phyloP scores from a whole-genome alignment of 805 yeast genomes.

The Wickerhamiella australiensis region DNA sequence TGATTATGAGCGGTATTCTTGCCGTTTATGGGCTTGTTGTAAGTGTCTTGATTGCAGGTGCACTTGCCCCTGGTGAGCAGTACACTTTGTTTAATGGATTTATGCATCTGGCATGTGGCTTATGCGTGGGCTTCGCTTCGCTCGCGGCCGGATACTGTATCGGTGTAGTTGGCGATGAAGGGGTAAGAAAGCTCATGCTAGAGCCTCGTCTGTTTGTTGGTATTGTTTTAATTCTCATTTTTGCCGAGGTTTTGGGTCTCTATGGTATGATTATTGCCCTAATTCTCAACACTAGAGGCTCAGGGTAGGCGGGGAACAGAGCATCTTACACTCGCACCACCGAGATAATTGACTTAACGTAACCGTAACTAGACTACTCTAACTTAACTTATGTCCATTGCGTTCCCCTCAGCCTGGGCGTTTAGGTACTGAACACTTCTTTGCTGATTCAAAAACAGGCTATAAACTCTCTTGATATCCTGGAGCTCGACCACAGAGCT shows the following conservation, averaged over 20 bases:
- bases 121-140: slow-evolving; percentile 93
- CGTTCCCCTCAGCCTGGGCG: background rate
- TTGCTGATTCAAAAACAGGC: slow-evolving; percentile 75
- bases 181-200: slow-evolving; percentile 77
- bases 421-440: slow-evolving; percentile 82
- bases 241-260: slow-evolving; percentile 80
- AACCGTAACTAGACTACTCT: background rate
- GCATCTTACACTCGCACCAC: background rate
- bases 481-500: slow-evolving; percentile 53
- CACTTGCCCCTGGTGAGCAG: slow-evolving; percentile 60
- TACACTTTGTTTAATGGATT: slow-evolving; percentile 92
- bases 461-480: slow-evolving; percentile 79
- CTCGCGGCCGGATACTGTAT: slow-evolving; percentile 94
- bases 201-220: slow-evolving; percentile 85
- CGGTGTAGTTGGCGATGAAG: slow-evolving; percentile 89
- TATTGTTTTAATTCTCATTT: slow-evolving; percentile 75
- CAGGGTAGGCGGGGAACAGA: slow-evolving; percentile 4
- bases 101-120: slow-evolving; percentile 94
- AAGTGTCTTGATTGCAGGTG: slow-evolving; percentile 80
- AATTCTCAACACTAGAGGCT: slow-evolving; percentile 57
- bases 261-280: slow-evolving; percentile 94
- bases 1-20: slow-evolving; percentile 94
- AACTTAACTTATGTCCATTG: slow-evolving; percentile 7
- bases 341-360: background rate
- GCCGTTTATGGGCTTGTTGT: slow-evolving; percentile 97